Evolutionary conservation across 495 filamentous ascomycete genomes (phyloP), one percentile per base, ranked within the genome.

Genomic region (Aspergillus affinis): DNA sequence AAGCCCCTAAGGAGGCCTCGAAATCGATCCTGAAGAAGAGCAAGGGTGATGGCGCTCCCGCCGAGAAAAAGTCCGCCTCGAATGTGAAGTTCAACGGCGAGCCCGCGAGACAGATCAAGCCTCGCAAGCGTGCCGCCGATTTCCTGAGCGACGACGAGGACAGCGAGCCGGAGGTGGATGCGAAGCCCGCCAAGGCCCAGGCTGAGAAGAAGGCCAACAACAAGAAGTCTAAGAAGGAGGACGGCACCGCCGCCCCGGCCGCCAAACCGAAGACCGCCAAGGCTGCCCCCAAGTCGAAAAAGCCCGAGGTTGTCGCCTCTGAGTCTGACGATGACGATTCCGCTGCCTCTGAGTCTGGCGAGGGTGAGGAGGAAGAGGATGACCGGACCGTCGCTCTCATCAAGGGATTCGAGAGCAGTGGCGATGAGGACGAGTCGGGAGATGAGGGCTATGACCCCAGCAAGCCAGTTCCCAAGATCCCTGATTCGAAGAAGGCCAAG

Each of bases 391-490:
- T 78, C 65, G 90, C 80, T 52, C 85, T 85, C 60, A 86, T 86
- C 67, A 87, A 80, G 65, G 89, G 89, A 19, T 91, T 97, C 67
- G 92, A 96, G 72, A 92, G 88, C 74, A 90, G 86, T 60, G 84
- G 86, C 48, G 88, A 90, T 48, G 83, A 84, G 48, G 81, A 84
- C 36, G 78, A 73, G 51, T 75, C 72, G 20, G 80, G 73, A 9
- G 82, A 82, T 49, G 77, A 82, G 61, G 82, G 78, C 59, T 80
- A 84, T 63, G 75, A 85, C 57, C 65, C 82, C 61, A 80, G 83
- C 36, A 78, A 85, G 49, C 75, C 83, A 21, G 78, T 93, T 18
- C 81, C 84, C 23, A 70, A 72, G 56, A 73, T 83, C 45, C 88
- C 88, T 29, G 80, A 86, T 54, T 84, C 83, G 55, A 85, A 88